Conservation (phyloP, 495 filamentous ascomycete genomes). For the Aspergillus homomorphus region DNA sequence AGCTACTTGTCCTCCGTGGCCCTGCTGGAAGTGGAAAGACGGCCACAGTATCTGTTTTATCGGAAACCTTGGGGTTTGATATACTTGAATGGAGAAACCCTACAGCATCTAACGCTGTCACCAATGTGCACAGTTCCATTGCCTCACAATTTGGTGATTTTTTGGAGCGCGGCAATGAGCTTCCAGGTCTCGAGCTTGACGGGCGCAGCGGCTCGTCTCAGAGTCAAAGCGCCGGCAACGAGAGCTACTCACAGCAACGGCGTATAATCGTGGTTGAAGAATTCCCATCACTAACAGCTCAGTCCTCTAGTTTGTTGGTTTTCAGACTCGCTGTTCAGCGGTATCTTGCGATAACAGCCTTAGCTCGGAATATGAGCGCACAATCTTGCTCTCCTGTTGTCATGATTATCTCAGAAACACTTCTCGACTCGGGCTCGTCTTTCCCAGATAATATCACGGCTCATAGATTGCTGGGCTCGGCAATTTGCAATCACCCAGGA, state of each 20-base stretch:
- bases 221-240: neutral
- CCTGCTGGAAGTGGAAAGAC: constrained; percentile 94
- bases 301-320: constrained; percentile 61
- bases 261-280: constrained; percentile 87
- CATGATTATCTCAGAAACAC: constrained; percentile 86
- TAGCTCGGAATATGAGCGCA: constrained; percentile 21
- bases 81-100: constrained; percentile 93
- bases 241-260: constrained; percentile 22
- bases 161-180: constrained; percentile 71
- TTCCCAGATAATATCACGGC: constrained; percentile 85
- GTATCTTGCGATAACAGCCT: constrained; percentile 57
- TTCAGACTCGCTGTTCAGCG: constrained; percentile 74
- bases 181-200: constrained; percentile 66
- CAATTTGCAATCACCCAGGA: constrained; percentile 73
- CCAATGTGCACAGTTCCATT: constrained; percentile 60
- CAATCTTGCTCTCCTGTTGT: constrained; percentile 67
- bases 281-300: constrained; percentile 79
- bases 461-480: constrained; percentile 79
- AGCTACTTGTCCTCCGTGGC: constrained; percentile 80
- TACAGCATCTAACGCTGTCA: constrained; percentile 49
- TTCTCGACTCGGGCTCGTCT: constrained; percentile 70
- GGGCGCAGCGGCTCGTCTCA: neutral
- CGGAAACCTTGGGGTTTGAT: constrained; percentile 65
- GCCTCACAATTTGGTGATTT: constrained; percentile 88
- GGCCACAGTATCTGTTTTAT: constrained; percentile 73